A percentile compares a stretch with the other conserved stretches of the same genome.
These are phyloP conservation scores for Colletotrichum tanaceti DNA, from an alignment of 2,329 filamentous ascomycete species.

Conservation along the genomic window DNA sequence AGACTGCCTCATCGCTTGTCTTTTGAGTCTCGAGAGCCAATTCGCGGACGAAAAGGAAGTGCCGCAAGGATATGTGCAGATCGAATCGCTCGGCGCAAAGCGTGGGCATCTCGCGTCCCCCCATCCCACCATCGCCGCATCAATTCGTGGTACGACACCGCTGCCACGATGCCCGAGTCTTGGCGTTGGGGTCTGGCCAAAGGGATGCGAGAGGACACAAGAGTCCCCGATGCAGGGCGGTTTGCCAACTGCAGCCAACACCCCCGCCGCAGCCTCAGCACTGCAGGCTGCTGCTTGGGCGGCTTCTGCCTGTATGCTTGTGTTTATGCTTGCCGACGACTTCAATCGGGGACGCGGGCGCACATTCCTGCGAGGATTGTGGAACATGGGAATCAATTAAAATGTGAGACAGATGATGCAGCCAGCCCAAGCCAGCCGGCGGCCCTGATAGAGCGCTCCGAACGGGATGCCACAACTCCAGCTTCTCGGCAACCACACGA, in stretches of 20 bases:
- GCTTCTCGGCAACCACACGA: constrained; percentile 25
- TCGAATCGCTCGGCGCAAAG: constrained; percentile 35
- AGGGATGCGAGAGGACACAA: constrained; percentile 6
- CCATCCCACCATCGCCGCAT: constrained; percentile 14
- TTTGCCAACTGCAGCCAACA: constrained; percentile 14
- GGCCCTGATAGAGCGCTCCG: constrained; percentile 24
- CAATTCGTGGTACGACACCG: constrained; percentile 21
- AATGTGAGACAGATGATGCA: constrained; percentile 38
- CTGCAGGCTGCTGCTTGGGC: constrained; percentile 15
- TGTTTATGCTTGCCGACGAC: constrained; percentile 12
- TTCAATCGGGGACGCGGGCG: constrained; percentile 13
- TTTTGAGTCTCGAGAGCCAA: constrained; percentile 10
- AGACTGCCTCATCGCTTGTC: constrained; percentile 1
- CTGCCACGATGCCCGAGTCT: constrained; percentile 30
- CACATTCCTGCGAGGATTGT: constrained; percentile 36
- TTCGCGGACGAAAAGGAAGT: constrained; percentile 7
- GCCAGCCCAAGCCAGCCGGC: constrained; percentile 34
- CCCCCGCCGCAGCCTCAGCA: constrained; percentile 17
- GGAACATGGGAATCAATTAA: constrained; percentile 37
- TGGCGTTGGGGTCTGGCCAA: constrained; percentile 19
- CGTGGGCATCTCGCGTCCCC: constrained; percentile 37
- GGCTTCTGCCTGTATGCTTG: constrained; percentile 6
- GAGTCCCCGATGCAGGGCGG: constrained; percentile 18
- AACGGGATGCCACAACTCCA: constrained; percentile 25
- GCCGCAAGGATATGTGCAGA: constrained; percentile 26